Evolutionary conservation across 805 yeast species (phyloP), one percentile per base, ranked within the genome.

Genomic region (Candida nitratophila): DNA sequence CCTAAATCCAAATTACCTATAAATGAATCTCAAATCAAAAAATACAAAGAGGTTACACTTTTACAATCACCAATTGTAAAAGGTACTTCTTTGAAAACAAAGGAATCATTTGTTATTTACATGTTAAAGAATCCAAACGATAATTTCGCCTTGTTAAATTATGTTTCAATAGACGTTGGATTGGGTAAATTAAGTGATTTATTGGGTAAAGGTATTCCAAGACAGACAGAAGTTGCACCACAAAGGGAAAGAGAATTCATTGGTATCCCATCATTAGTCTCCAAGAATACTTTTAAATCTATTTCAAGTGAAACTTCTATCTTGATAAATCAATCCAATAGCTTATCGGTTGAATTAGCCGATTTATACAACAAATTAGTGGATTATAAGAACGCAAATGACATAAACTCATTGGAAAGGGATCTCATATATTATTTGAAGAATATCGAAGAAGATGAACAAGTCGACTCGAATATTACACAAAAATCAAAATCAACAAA

Each of bases 141-240:
- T 46, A 71, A 73, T 42, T 64, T 64, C 39, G 65, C 71, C 32
- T 62, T 67, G 36, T 58, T 77, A 44, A 69, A 72, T 48, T 61
- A 73, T 44, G 59, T 74, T 44, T 68, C 71, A 41, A 60, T 82
- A 33, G 77, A 81, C 47, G 77, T 80, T 31, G 95, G 93, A 5
- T 64, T 76, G 32, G 86, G 86, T 53, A 76, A 75, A 41, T 68
- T 86, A 46, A 74, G 77, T 47, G 89, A 85, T 52, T 77, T 86
- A 12, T 58, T 86, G 26, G 90, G 90, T 24, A 83, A 79, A 54
- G 76, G 82, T 33, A 39, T 20, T 4, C 26, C 40, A 9, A 22
- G 24, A 19, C 12, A 7, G 4, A 10, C 6, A 10, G 11, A 19
- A 35, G 4, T 8, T 14, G 19, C 20, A 19, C 24, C 14, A 31